Evolutionary conservation across 1,284 basidiomycete species (phyloP).

Genomic region (Neolentinus lepideus): DNA sequence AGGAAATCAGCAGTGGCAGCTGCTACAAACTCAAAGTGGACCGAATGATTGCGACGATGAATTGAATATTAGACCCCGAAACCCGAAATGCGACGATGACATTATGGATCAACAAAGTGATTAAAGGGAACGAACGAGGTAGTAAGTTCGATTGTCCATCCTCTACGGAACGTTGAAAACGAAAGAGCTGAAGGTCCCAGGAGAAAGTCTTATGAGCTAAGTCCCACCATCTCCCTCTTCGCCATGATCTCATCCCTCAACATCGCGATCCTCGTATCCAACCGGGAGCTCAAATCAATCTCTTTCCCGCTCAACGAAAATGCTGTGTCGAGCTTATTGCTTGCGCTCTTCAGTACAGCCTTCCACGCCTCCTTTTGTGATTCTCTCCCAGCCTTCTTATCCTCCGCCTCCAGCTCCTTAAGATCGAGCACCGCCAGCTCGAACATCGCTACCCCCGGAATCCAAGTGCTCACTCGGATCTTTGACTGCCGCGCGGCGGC

Average conservation of each 20-base stretch:
- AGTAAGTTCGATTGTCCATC: no score
- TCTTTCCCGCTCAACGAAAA: conserved; percentile 40
- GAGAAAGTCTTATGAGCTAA: not conserved
- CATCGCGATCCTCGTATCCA: conserved; percentile 66
- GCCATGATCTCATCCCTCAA: conserved; percentile 58
- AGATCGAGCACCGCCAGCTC: conserved; percentile 63
- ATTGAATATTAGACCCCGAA: no score
- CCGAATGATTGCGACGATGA: no score
- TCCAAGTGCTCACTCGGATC: conserved; percentile 53
- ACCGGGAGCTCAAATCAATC: conserved; percentile 55
- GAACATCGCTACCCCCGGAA: conserved; percentile 55
- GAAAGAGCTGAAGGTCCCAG: no score
- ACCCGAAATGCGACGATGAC: no score
- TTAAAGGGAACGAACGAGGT: no score
- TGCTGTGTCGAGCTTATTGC: conserved; percentile 44
- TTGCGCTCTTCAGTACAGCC: conserved; percentile 37
- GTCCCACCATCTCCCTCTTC: conserved; percentile 42
- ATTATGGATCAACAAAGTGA: no score
- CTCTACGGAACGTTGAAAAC: no score
- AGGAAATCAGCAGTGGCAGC: no score
- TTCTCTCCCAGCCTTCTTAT: conserved; percentile 9
- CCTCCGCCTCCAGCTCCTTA: conserved; percentile 30
- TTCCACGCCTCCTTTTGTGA: conserved; percentile 35
- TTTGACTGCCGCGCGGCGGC: conserved; percentile 30
- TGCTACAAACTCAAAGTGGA: no score